These are phyloP conservation scores for Phytophthora sp. DNA, from an alignment of 352 stramenopile species.

Conservation along the genomic window DNA sequence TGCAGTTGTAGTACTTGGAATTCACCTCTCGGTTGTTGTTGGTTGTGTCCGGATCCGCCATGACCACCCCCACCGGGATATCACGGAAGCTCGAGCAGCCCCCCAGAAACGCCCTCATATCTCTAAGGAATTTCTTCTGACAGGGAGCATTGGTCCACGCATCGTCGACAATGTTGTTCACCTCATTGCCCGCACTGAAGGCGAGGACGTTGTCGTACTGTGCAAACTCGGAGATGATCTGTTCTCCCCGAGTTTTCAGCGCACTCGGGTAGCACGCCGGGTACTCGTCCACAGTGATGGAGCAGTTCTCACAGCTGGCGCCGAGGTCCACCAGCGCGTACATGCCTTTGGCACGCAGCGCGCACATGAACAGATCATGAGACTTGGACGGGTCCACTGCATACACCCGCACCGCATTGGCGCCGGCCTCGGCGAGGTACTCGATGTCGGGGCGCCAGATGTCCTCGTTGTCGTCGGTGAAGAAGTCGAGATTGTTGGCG, in stretches of 20 bases:
- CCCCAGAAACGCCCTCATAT: slow-evolving; percentile 79
- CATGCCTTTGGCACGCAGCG: slow-evolving; percentile 71
- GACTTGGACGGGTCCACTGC: slow-evolving; percentile 82
- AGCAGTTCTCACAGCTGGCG: slow-evolving; percentile 64
- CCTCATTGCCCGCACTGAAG: slow-evolving; percentile 87
- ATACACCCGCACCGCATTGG: slow-evolving; percentile 87
- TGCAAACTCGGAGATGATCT: slow-evolving; percentile 82
- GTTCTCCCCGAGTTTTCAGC: slow-evolving; percentile 73
- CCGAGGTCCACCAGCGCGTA: slow-evolving; percentile 75
- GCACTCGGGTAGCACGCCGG: slow-evolving; percentile 62
- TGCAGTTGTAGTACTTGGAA: slow-evolving; percentile 88
- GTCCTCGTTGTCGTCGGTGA: slow-evolving; percentile 72
- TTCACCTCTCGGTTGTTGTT: slow-evolving; percentile 69
- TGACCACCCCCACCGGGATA: slow-evolving; percentile 80
- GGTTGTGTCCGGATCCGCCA: slow-evolving; percentile 57
- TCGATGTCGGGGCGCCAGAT: slow-evolving; percentile 78
- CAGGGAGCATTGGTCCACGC: slow-evolving; percentile 72
- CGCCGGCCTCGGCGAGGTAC: slow-evolving; percentile 60
- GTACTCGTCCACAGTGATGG: slow-evolving; percentile 53
- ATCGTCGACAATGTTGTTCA: slow-evolving; percentile 65
- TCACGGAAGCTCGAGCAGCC: slow-evolving; percentile 61
- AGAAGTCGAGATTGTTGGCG: slow-evolving; percentile 84
- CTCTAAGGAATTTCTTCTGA: slow-evolving; percentile 89
- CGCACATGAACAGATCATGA: slow-evolving; percentile 92
- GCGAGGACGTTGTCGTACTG: slow-evolving; percentile 87